A percentile compares a stretch with the other conserved stretches of the same genome.
Conservation (phyloP, 2,329 filamentous ascomycete species). For the Fonsecaea multimorphosa region DNA sequence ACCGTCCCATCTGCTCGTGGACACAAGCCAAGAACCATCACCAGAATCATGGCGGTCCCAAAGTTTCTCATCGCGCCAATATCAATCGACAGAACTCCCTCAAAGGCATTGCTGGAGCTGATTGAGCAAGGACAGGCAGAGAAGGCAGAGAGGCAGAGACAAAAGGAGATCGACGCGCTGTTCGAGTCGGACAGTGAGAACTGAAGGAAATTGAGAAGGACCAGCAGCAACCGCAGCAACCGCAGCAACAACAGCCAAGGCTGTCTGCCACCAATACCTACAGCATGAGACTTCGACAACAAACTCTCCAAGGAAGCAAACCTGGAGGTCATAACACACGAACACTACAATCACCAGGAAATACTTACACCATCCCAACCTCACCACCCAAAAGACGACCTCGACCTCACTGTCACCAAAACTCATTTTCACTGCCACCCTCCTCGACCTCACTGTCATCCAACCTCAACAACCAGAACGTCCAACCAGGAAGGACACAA, state of each 20-base stretch:
- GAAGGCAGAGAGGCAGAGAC: conserved; percentile 13
- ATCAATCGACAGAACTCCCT: neutral
- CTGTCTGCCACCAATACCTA: neutral
- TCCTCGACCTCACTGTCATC: neutral
- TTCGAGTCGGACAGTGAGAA: neutral
- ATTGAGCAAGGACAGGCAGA: conserved; percentile 10
- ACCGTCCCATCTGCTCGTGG: conserved; percentile 1
- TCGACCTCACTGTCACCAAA: neutral
- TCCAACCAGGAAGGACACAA: neutral
- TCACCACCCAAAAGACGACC: neutral
- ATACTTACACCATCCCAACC: neutral
- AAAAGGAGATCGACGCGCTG: conserved; percentile 9
- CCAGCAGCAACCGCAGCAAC: neutral
- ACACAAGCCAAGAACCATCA: neutral
- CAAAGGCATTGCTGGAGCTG: conserved; percentile 9
- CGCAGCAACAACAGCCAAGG: neutral
- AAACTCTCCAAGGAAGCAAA: neutral
- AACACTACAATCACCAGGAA: neutral
- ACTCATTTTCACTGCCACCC: neutral
- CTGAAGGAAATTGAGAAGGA: neutral
- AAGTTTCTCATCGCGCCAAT: neutral
- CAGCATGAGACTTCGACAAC: neutral
- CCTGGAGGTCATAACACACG: neutral
- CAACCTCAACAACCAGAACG: neutral
- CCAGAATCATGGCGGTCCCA: conserved; percentile 7